Base-by-base conservation (phyloP, 805 yeast genomes). In the Naumovozyma dairenensis region DNA sequence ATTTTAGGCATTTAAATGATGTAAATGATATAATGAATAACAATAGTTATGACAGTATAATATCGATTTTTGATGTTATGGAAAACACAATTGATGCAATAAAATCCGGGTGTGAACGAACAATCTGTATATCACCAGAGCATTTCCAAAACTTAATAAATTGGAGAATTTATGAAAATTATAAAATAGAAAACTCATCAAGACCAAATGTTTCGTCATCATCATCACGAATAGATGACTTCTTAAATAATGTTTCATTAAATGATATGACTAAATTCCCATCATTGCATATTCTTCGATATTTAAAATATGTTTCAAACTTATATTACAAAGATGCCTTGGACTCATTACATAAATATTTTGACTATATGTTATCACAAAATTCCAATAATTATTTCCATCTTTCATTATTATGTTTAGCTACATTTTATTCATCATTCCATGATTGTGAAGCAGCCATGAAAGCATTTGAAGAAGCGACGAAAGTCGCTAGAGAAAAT, bases 401-500 rank as follows among this genome's bases (percentile, higher is more conserved):
- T 49, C 78, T 79, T 53, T 87, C 93, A 1, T 60, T 84, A 21
- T 63, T 83, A 14, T 76, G 81, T 2, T 59, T 80, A 31, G 93
- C 92, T 0, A 66, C 81, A 0, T 58, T 82, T 26, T 85, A 83
- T 43, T 77, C 79, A 16, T 71, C 70, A 33, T 81, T 80, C 51
- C 75, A 77, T 19, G 74, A 77, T 36, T 70, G 71, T 41, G 67
- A 67, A 9, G 79, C 79, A 38, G 94, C 95, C 0, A 53, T 84
- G 10, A 67, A 78, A 42, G 79, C 94, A 1, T 80, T 85, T 6
- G 84, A 80, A 41, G 96, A 86, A 53, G 92, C 96, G 0, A 80
- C 85, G 2, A 66, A 80, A 5, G 85, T 86, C 3, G 96, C 96
- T 0, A 63, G 96, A 44, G 95, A 86, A 47, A 78, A 80, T 45